Evolutionary conservation across 139 green algal species (phyloP), one percentile per base, ranked within the genome.

Genomic region (Pleodorina starrii): DNA sequence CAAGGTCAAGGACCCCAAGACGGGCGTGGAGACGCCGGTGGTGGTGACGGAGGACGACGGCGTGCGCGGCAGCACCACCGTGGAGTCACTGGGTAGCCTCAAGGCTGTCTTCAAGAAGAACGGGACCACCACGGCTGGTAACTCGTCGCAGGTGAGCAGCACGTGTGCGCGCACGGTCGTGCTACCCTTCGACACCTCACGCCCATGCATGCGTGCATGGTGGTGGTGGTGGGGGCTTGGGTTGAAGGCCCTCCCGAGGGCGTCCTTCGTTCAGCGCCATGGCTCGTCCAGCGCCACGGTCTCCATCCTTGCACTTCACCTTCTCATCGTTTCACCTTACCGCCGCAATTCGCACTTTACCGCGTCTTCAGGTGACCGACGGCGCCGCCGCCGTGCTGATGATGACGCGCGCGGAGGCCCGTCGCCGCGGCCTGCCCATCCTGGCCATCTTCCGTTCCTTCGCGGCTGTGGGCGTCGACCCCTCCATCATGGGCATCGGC

Each of bases 401-500:
- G 90, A 99, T 99, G 97, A 98, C 94, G 38, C 95, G 98, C 11
- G 86, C 92, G 23, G 97, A 99, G 94, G 98, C 98, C 10, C 27
- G 94, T 40, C 80, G 84, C 16, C 91, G 97, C 12, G 93, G 95
- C 23, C 92, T 99, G 84, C 97, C 97, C 57, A 94, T 99, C 38
- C 88, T 99, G 71, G 97, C 95, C 72, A 93, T 99, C 84, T 99
- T 99, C 94, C 94, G 97, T 14, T 89, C 84, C 12, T 89, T 89
- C 12, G 84, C 84, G n/a, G 84, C 84, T 2, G 97, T 99, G 25
- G 98, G 98, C 36, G 97, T 99, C 66, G 97, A 99, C 90, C 98
- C 98, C 0, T 94, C 96, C 35, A 96, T 99, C 88, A 99, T 99
- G 98, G 98, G 98, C 54, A 94, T 99, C 40, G 98, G 98, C 25